A percentile compares a stretch with the other conserved stretches of the same genome.
phyloP scores from a whole-genome alignment of 495 filamentous ascomycete genomes.

The Penicillium coprophilum region DNA sequence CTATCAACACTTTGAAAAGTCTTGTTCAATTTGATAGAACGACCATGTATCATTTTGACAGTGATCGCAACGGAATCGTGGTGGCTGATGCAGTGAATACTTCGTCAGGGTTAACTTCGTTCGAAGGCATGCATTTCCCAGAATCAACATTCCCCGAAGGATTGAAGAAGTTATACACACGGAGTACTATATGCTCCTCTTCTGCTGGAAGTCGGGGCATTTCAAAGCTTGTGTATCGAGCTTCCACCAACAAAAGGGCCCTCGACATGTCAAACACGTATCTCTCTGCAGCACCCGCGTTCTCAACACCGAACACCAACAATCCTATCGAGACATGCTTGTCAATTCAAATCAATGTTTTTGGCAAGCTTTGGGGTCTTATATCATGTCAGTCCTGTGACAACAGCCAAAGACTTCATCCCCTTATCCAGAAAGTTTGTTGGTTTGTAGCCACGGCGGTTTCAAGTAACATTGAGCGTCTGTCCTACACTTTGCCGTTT shows the following conservation, averaged over 20 bases:
- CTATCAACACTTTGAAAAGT: constrained; percentile 57
- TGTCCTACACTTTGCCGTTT: constrained; percentile 77
- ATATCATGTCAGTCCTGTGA: constrained; percentile 83
- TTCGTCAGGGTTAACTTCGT: constrained; percentile 67
- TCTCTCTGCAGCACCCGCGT: constrained; percentile 75
- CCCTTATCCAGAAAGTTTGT: constrained; percentile 83
- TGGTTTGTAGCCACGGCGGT: constrained; percentile 75
- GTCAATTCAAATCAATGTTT: constrained; percentile 88
- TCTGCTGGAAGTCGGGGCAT: constrained; percentile 22
- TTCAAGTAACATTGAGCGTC: constrained; percentile 79
- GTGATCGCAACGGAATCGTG: constrained; percentile 71
- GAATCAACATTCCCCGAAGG: constrained; percentile 73
- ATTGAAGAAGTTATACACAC: constrained; percentile 74
- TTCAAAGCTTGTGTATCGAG: constrained; percentile 73
- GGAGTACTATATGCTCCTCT: constrained; percentile 39
- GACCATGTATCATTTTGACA: constrained; percentile 88
- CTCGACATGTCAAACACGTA: constrained; percentile 80
- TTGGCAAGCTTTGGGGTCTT: constrained; percentile 81
- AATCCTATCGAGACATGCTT: constrained; percentile 79
- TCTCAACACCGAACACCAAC: constrained; percentile 69
- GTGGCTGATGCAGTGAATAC: constrained; percentile 80
- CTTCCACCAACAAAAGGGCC: constrained; percentile 57
- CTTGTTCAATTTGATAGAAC: constrained; percentile 80
- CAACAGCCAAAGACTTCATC: constrained; percentile 72
- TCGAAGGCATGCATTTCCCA: constrained; percentile 78